These are phyloP conservation scores for Raphanus hybrid DNA, from an alignment of 441 rosid species.

Conservation along the genomic window DNA sequence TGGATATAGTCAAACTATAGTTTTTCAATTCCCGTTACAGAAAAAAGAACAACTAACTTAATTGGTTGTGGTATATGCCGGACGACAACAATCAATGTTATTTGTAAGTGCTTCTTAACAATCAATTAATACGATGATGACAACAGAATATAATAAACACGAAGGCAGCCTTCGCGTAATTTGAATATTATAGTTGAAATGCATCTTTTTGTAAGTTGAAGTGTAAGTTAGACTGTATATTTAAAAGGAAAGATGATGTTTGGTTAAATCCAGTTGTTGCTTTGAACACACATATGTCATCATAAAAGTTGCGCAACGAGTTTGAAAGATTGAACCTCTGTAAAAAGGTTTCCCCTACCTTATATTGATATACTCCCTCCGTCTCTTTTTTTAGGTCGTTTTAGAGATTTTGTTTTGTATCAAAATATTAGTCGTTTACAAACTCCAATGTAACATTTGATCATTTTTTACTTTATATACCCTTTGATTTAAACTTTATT, in stretches of 20 bases:
- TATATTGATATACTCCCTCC: background rate
- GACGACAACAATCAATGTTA: background rate
- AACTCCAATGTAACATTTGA: background rate
- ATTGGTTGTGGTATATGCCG: conserved; percentile 18
- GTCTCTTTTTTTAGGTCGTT: background rate
- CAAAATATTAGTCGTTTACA: background rate
- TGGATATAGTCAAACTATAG: conserved; percentile 25
- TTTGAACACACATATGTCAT: conserved; percentile 31
- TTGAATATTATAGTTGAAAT: background rate
- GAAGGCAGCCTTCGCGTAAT: conserved; percentile 12
- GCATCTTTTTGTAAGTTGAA: background rate
- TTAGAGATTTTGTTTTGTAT: background rate
- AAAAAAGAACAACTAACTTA: background rate
- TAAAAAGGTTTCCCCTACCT: conserved; percentile 10
- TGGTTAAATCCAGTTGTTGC: conserved; percentile 35
- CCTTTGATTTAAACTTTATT: background rate
- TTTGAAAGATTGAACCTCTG: conserved; percentile 36
- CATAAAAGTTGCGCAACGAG: conserved; percentile 33
- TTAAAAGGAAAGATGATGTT: conserved; percentile 4
- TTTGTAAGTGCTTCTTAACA: conserved; percentile 3
- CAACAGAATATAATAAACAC: background rate
- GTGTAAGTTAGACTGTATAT: conserved; percentile 12
- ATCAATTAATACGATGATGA: background rate
- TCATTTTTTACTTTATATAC: background rate
- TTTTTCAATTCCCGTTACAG: conserved; percentile 11